A percentile compares a stretch with the other conserved stretches of the same genome.
Conservation (phyloP, 345 rosid genomes). For the Streptanthus diversifolius region DNA sequence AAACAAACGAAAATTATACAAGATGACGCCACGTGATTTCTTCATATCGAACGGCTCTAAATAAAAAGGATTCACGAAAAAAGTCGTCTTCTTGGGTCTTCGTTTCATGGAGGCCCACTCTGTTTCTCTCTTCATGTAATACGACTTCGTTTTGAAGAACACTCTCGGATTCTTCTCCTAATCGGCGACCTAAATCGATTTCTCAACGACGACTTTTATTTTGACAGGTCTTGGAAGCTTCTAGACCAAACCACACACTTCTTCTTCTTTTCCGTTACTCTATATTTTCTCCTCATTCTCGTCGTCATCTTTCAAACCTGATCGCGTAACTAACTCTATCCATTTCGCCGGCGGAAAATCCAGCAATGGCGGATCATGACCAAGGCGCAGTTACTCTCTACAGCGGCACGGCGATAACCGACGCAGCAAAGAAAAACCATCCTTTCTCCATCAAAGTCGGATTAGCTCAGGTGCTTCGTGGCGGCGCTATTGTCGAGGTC, state of each 20-base stretch:
- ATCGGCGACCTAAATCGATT: slow-evolving; percentile 13
- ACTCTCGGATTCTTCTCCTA: background rate
- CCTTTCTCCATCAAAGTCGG: slow-evolving; percentile 55
- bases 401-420: slow-evolving; percentile 45
- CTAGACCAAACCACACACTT: slow-evolving; percentile 25
- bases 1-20: background rate
- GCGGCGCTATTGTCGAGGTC: slow-evolving; percentile 57
- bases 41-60: slow-evolving; percentile 26
- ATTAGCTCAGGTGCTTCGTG: slow-evolving; percentile 60
- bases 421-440: slow-evolving; percentile 47
- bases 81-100: background rate
- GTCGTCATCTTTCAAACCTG: background rate
- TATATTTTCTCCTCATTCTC: slow-evolving; percentile 20
- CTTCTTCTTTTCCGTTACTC: slow-evolving; percentile 14
- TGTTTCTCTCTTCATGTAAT: background rate
- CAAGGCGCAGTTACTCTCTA: slow-evolving; percentile 36
- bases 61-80: background rate
- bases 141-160: slow-evolving; percentile 5
- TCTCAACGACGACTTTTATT: background rate
- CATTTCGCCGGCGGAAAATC: background rate
- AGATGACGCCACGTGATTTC: slow-evolving; percentile 11
- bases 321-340: background rate
- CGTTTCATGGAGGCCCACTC: slow-evolving; percentile 27
- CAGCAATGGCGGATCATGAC: slow-evolving; percentile 33
- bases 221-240: slow-evolving; percentile 24